Evolutionary conservation across 2,329 filamentous ascomycete genomes (phyloP).

Genomic region (Trichoderma oligosporum): DNA sequence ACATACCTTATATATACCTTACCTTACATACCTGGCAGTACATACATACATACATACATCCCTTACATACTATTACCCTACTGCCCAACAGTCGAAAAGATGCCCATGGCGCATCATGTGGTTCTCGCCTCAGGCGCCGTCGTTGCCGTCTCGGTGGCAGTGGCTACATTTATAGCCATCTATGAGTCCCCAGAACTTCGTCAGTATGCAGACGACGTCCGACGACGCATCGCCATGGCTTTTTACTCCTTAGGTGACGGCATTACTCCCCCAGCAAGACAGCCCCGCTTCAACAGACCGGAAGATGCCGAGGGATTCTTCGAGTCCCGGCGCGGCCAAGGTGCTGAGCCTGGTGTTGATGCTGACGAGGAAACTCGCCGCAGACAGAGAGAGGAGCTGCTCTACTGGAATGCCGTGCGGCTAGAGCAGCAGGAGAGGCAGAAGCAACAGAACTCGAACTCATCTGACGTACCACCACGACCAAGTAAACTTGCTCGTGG

Average conservation of each 20-base stretch:
- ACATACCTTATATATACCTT: too few species aligned
- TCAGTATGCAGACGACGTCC: conserved; percentile 58
- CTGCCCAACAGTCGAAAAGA: conserved; percentile 26
- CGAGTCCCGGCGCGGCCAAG: conserved; percentile 44
- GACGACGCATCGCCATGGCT: conserved; percentile 58
- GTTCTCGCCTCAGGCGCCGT: conserved; percentile 54
- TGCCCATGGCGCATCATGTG: conserved; percentile 52
- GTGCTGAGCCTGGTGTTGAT: conserved; percentile 49
- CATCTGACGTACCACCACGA: neutral
- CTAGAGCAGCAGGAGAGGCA: conserved; percentile 41
- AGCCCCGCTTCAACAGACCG: conserved; percentile 61
- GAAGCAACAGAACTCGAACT: neutral
- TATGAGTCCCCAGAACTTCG: conserved; percentile 63
- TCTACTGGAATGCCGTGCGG: conserved; percentile 61
- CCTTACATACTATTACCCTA: neutral
- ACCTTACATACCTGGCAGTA: neutral
- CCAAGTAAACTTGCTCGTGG: conserved; percentile 28
- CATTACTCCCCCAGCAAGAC: conserved; percentile 45
- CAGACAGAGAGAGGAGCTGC: conserved; percentile 59
- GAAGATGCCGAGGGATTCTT: conserved; percentile 64
- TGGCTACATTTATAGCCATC: conserved; percentile 56
- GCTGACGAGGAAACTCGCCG: conserved; percentile 60
- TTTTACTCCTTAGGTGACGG: conserved; percentile 57
- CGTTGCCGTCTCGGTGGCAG: conserved; percentile 54
- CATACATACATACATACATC: neutral